Evolutionary conservation across 805 yeast genomes (phyloP).

Genomic region (Yamadazyma akitaensis): DNA sequence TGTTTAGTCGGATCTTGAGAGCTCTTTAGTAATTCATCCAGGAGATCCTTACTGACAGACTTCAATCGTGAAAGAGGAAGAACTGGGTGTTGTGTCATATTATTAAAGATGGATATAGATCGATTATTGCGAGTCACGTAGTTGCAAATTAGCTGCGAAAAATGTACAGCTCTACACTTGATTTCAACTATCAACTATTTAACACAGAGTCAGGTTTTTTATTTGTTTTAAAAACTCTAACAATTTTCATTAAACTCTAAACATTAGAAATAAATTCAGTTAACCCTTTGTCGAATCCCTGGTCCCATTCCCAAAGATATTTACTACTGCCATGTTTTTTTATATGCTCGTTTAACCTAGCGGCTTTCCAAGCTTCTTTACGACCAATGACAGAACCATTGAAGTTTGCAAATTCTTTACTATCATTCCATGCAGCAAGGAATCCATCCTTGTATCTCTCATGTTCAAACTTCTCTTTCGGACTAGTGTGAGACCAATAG

Average conservation of each 20-base stretch:
- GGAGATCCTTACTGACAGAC: background rate
- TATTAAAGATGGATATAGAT: background rate
- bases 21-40: constrained; percentile 10
- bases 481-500: constrained; percentile 66
- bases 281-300: constrained; percentile 71
- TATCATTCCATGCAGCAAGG: constrained; percentile 70
- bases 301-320: constrained; percentile 85
- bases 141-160: background rate
- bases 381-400: constrained; percentile 76
- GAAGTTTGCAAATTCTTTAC: constrained; percentile 62
- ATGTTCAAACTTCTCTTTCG: constrained; percentile 67
- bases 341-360: constrained; percentile 63
- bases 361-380: constrained; percentile 59
- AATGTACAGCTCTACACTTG: no score
- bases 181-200: no score
- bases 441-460: constrained; percentile 81
- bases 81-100: constrained; percentile 4
- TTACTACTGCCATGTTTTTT: constrained; percentile 51
- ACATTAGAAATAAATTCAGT: constrained; percentile 29
- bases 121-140: background rate
- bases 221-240: background rate
- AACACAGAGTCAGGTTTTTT: no score
- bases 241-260: background rate
- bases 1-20: constrained; percentile 17
- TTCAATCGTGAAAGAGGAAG: constrained; percentile 1